phyloP scores from a whole-genome alignment of 305 asterid species.

The Fraxinus velutina region DNA sequence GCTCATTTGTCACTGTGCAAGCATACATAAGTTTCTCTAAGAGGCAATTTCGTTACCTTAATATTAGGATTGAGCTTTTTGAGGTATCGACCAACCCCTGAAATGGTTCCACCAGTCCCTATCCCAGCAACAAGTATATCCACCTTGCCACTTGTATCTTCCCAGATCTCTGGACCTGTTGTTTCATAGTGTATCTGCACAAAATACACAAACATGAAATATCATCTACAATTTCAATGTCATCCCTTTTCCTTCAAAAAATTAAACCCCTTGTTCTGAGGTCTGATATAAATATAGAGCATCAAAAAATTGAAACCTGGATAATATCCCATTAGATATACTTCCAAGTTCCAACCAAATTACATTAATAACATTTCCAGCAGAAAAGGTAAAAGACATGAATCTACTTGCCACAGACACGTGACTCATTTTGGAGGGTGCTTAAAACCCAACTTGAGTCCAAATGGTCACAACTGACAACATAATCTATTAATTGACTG shows the following conservation, averaged over 20 bases:
- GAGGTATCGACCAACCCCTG: conserved; percentile 85
- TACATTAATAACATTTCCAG: background rate
- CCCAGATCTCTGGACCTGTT: conserved; percentile 99
- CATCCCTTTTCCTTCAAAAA: conserved; percentile 1
- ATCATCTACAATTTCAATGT: background rate
- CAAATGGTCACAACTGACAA: background rate
- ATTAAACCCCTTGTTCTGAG: background rate
- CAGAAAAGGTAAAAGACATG: background rate
- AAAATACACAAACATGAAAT: conserved; percentile 11
- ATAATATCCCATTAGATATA: background rate
- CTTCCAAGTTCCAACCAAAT: background rate
- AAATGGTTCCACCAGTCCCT: conserved; percentile 95
- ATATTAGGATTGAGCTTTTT: conserved; percentile 63
- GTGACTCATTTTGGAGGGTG: background rate
- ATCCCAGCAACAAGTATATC: conserved; percentile 95
- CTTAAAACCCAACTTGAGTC: background rate
- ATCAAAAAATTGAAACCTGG: background rate
- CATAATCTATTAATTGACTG: background rate
- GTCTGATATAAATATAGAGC: conserved; percentile 9
- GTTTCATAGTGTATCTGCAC: conserved; percentile 84
- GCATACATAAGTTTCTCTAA: background rate
- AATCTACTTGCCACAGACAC: background rate
- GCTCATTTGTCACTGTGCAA: background rate
- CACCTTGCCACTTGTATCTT: conserved; percentile 85
- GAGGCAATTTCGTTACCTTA: conserved; percentile 45